Evolutionary conservation across 176 grass and related monocot species (phyloP).

Genomic region (Coix lacrymajobi): DNA sequence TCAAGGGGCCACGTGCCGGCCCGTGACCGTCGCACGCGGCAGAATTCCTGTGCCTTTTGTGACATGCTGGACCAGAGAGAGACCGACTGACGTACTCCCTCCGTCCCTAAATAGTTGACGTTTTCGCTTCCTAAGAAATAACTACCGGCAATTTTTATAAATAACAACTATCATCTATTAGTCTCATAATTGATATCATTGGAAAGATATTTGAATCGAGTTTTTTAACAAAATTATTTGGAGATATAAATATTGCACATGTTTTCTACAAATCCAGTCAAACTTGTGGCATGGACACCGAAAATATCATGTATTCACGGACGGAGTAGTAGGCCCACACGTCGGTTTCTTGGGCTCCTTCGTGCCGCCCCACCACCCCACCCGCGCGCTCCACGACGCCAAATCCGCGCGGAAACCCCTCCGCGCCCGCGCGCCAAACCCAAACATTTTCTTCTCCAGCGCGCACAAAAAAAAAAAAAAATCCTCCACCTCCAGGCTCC

Average conservation of each 20-base stretch:
- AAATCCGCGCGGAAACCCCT: slow-evolving; percentile 39
- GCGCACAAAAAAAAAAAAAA: neutral
- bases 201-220: too few species aligned
- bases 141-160: too few species aligned
- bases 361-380: neutral
- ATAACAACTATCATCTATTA: too few species aligned
- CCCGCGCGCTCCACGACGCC: neutral
- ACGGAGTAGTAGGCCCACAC: neutral
- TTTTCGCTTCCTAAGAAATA: too few species aligned
- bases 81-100: accelerated
- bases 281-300: too few species aligned
- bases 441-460: neutral
- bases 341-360: neutral
- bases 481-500: neutral
- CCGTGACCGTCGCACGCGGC: neutral
- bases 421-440: slow-evolving; percentile 29
- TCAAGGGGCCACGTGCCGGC: neutral
- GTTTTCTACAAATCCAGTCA: too few species aligned
- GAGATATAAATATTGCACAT: too few species aligned
- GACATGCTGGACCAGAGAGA: accelerated
- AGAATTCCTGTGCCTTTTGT: neutral
- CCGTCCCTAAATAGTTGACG: too few species aligned
- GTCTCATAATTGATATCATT: too few species aligned
- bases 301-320: too few species aligned
- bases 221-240: too few species aligned